Base-by-base conservation (phyloP, 169 alveolate genomes). In the Theileria orientalis region DNA sequence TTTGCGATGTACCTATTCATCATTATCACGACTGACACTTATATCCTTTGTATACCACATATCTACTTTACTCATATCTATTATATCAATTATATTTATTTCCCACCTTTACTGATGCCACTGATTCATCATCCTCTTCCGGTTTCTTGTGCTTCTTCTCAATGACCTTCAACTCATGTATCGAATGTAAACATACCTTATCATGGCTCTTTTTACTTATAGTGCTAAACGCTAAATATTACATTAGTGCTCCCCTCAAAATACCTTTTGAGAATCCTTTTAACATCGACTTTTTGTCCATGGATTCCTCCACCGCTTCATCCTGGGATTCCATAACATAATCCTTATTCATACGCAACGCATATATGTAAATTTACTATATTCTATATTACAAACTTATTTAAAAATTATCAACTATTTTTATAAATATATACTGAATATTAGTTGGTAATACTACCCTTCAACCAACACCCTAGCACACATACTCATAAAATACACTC, bases 251-350 rank as follows among this genome's bases (percentile, higher is more conserved):
- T 27, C 14, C 19, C 23, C 6, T 2, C 14, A 27, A 62, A 42
- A 30, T 5, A 62, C 72, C 72, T 62, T 62, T 62, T 42, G 72
- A 62, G 57, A 62, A 62, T 8, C 72, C 72, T 23, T 62, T 62
- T 25, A 40, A 62, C 37, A 40, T 40, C 33, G 56, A 62, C 44
- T 44, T 29, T 44, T 62, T 40, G 25, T 35, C 69, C 16, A 14
- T 16, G 16, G 13, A 14, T 42, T 51, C 33, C 29, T 27, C 9
- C 19, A n/a, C 72, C 35, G 14, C 30, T 19, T 40, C 72, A 8
- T 62, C 72, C 0, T 19, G n/a, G 7, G 72, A 32, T 62, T 62
- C 72, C 72, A 62, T 62, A n/a, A 35, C 16, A n/a, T 35, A 11
- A 27, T 29, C 32, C 37, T 56, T 23, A 6, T 23, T 56, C 25